Evolutionary conservation across 371 early-diverging fungal genomes (phyloP).

Genomic region (Circinella umbellata): DNA sequence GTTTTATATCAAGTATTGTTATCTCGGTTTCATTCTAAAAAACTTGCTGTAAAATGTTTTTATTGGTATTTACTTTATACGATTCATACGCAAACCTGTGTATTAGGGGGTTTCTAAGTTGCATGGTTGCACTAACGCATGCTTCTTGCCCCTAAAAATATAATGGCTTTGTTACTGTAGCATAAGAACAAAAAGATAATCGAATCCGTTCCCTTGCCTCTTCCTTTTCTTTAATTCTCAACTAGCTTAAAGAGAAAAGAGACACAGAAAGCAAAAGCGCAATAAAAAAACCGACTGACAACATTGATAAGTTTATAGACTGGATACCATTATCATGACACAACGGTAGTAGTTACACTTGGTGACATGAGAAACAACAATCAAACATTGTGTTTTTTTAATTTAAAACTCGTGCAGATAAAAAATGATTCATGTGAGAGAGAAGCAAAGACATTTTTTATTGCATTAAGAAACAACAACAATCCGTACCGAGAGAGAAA

Average conservation of each 20-base stretch:
- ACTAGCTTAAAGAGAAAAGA: background rate
- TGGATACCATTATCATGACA: background rate
- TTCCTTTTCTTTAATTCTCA: background rate
- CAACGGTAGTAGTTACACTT: background rate
- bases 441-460: background rate
- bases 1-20: no score
- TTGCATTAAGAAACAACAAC: no score
- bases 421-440: background rate
- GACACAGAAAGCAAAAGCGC: no score
- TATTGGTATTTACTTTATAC: no score
- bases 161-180: no score
- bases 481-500: no score
- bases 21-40: no score
- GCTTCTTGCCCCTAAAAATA: background rate
- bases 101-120: background rate
- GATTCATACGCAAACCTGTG: background rate
- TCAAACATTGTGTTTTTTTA: background rate
- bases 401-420: constrained; percentile 7
- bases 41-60: no score
- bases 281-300: no score
- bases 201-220: background rate
- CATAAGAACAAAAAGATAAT: background rate
- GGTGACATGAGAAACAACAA: background rate
- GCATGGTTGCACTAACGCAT: constrained; percentile 4
- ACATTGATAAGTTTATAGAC: background rate